Base-by-base conservation (phyloP, 108 stramenopile genomes). In the Aurantiochytrium sp. region DNA sequence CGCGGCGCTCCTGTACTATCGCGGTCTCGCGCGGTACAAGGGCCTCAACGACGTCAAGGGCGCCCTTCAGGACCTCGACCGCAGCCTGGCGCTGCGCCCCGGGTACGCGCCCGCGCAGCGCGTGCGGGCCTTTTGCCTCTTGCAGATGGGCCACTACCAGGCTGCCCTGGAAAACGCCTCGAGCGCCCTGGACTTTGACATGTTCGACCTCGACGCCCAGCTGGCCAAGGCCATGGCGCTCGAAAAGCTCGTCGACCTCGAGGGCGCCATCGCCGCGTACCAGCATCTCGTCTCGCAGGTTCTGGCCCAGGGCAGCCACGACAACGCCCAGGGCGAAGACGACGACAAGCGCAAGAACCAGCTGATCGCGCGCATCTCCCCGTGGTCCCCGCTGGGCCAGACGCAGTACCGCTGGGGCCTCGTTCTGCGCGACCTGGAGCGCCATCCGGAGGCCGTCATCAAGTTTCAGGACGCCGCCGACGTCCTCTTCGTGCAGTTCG, bases 1-100 rank as follows among this genome's bases (percentile, higher is more conserved):
- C n/a, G 42, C 73, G 27, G 73, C 73, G n/a, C 73, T 81, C 36
- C 73, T 81, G 15, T 81, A 81, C 39, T 81, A 81, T 24, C 73
- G 73, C 12, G 73, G 42, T 41, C 21, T 81, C 27, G 73, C 73
- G 1, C 39, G 42, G 0, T 48, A 22, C 42, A 41, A 48, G 27
- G 73, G 73, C 6, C 45, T 81, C 2, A 81, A 81, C 30, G 42
- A 81, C n/a, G 24, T 48, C 1, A 81, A 30, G 12, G 42, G 39
- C 12, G 73, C 73, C 6, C 1, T 81, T 12, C 73, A 41, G 12
- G 73, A 81, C 3, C 73, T 81, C 45, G 39, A 81, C 3, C n/a
- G n/a, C 12, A 48, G 42, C 12, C n/a, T 81, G 10, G n/a, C 12
- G 45, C 39, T 48, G 6, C 21, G 45, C 0, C 73, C 73, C 12